A percentile compares a stretch with the other conserved stretches of the same genome.
Conservation (phyloP, 495 filamentous ascomycete species). For the Xylaria intraflava region DNA sequence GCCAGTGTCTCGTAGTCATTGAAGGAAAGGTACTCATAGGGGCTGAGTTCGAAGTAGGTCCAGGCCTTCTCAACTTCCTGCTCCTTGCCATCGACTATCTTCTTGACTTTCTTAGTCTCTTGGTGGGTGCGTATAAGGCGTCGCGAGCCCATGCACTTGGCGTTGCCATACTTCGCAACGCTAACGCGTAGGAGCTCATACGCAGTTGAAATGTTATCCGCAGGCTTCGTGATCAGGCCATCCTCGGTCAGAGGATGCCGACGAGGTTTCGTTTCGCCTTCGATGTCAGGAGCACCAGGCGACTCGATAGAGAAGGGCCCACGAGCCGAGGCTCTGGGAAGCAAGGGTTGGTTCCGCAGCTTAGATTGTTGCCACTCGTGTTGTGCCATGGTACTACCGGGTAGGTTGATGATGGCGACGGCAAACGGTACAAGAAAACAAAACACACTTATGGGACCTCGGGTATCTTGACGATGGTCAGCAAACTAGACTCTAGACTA, state of each 20-base stretch:
- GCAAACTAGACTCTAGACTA: not conserved
- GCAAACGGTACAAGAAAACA: not conserved
- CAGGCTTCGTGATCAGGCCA: constrained; percentile 57
- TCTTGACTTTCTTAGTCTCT: constrained; percentile 96
- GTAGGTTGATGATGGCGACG: not conserved
- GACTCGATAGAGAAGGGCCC: constrained; percentile 74
- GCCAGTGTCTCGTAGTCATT: constrained; percentile 76
- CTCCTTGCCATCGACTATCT: constrained; percentile 85
- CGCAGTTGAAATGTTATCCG: constrained; percentile 69
- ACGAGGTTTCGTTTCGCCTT: constrained; percentile 88
- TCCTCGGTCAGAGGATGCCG: constrained; percentile 67
- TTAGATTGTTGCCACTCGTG: constrained; percentile 31
- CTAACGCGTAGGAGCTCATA: constrained; percentile 79
- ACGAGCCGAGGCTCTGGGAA: constrained; percentile 51
- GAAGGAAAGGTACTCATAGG: constrained; percentile 81
- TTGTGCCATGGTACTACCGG: constrained; percentile 3
- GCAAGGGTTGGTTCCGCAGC: constrained; percentile 49
- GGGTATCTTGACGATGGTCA: not conserved
- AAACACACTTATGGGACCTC: not conserved
- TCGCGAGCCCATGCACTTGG: constrained; percentile 75
- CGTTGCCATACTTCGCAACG: constrained; percentile 78
- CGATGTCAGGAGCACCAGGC: constrained; percentile 59
- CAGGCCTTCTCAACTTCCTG: constrained; percentile 89
- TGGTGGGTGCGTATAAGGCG: constrained; percentile 77
- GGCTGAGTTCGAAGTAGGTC: constrained; percentile 90